Evolutionary conservation across 148 eudicot genomes (phyloP), one percentile per base, ranked within the genome.

Genomic region (Persicaria tinctoria): DNA sequence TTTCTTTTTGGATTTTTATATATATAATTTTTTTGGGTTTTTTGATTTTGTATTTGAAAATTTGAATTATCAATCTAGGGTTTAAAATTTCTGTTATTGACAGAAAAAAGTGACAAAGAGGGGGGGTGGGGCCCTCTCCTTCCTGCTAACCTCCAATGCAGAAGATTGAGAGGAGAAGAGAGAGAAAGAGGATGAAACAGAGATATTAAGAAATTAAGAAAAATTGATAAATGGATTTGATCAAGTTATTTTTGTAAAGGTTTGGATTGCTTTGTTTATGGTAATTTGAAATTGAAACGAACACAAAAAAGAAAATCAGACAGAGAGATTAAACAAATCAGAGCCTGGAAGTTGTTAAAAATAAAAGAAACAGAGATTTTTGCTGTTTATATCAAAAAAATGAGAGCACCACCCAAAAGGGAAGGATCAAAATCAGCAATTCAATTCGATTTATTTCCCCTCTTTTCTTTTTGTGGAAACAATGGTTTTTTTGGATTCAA

Each of bases 141-240:
- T 60, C 66, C 66, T 60, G 66, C 66, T 60, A 60, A 60, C 12
- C 66, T 23, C 41, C 66, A 8, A 60, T 60, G 66, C 41, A 20
- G 66, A 60, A 63, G 68, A 63, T 27, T 27, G 68, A 63, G 68
- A 56, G 62, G 62, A 56, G 62, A 56, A 56, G 62, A 56, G 62
- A 56, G 62, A 56, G 62, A 14, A 56, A 23, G 68, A 20, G 68
- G 68, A 13, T 14, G 46, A 27, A 8, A 32, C 38, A 32, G 38
- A 32, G 38, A 32, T 1, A 32, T 32, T 32, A 32, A 59, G 8
- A 59, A 6, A 18, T 57, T 27, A 63, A 38, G 11, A 11, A 16
- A 63, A 32, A 63, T 27, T 63, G 68, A 63, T 63, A 0, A 12
- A 63, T 63, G 45, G 5, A 9, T 18, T 62, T 1, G 9, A 62